Evolutionary conservation across 1,139 yeast genomes (phyloP).

Genomic region (Kodamaea anthophila): DNA sequence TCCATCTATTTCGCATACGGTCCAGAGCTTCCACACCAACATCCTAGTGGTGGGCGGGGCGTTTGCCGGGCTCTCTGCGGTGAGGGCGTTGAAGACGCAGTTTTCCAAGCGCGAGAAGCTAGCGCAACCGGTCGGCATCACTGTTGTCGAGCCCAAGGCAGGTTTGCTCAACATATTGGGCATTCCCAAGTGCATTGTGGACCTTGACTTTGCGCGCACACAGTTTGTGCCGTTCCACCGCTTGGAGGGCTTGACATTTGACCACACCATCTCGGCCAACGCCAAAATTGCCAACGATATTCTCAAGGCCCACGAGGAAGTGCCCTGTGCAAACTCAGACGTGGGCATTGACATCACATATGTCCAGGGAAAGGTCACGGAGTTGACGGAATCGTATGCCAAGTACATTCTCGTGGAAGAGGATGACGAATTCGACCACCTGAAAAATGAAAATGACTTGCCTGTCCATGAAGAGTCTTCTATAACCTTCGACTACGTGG

Average conservation of each 20-base stretch:
- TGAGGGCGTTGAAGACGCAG: slow-evolving; percentile 30
- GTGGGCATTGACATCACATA: slow-evolving; percentile 20
- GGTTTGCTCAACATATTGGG: slow-evolving; percentile 50
- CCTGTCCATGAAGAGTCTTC: slow-evolving; percentile 1
- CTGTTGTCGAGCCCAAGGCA: slow-evolving; percentile 44
- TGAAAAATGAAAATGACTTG: not conserved
- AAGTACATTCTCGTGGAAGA: slow-evolving; percentile 16
- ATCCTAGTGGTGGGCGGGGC: slow-evolving; percentile 49
- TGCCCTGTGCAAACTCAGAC: slow-evolving; percentile 12
- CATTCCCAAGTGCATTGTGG: slow-evolving; percentile 44
- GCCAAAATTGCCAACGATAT: slow-evolving; percentile 12
- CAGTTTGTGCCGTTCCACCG: slow-evolving; percentile 34
- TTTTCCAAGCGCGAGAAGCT: slow-evolving; percentile 14
- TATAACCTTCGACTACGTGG: slow-evolving; percentile 42
- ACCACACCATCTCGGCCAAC: slow-evolving; percentile 21
- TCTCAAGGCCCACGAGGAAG: slow-evolving; percentile 9
- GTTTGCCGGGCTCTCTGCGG: slow-evolving; percentile 43
- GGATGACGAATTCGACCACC: slow-evolving; percentile 1
- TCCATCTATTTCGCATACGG: slow-evolving; percentile 1
- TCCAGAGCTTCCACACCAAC: slow-evolving; percentile 13
- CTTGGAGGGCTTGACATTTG: slow-evolving; percentile 26
- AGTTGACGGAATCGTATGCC: slow-evolving; percentile 23
- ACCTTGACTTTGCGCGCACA: slow-evolving; percentile 39
- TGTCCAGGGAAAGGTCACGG: slow-evolving; percentile 37
- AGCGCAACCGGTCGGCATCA: slow-evolving; percentile 24